Percentiles rank a stretch among this genome's conserved stretches.
Conservation (phyloP, 2,329 filamentous ascomycete genomes). For the Diaporthe humulicola region DNA sequence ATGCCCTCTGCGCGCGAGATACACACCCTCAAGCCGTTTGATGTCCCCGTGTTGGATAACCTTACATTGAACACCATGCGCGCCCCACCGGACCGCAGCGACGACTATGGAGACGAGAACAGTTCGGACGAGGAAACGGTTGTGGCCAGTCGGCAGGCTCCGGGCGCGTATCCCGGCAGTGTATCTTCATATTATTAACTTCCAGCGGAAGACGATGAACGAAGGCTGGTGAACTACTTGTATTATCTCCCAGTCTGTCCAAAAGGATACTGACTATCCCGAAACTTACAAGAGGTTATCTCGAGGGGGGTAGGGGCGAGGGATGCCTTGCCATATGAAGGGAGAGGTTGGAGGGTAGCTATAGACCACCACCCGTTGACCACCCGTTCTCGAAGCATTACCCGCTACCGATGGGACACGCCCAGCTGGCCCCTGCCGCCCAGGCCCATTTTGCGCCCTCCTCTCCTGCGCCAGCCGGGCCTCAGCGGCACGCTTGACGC, state of each 20-base stretch:
- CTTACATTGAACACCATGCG: slow-evolving; percentile 74
- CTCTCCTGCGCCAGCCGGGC: slow-evolving; percentile 54
- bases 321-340: not conserved
- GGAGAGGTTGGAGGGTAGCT: not conserved
- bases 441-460: no score
- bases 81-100: slow-evolving; percentile 61
- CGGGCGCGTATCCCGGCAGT: slow-evolving; percentile 36
- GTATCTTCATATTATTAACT: slow-evolving; percentile 41
- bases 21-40: slow-evolving; percentile 77
- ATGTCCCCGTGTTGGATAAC: slow-evolving; percentile 73
- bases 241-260: not conserved
- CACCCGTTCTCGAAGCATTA: no score
- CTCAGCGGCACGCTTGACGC: slow-evolving; percentile 49
- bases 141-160: slow-evolving; percentile 30
- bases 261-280: not conserved
- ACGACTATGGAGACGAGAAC: slow-evolving; percentile 55
- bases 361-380: not conserved
- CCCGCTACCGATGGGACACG: no score
- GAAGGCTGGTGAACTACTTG: not conserved
- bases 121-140: slow-evolving; percentile 59
- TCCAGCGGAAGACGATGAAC: not conserved
- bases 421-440: not conserved
- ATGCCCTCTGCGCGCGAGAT: slow-evolving; percentile 93
- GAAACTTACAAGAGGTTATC: not conserved
- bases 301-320: no score